These are phyloP conservation scores for Monilinia polystroma DNA, from an alignment of 2,329 filamentous ascomycete species.

Conservation along the genomic window DNA sequence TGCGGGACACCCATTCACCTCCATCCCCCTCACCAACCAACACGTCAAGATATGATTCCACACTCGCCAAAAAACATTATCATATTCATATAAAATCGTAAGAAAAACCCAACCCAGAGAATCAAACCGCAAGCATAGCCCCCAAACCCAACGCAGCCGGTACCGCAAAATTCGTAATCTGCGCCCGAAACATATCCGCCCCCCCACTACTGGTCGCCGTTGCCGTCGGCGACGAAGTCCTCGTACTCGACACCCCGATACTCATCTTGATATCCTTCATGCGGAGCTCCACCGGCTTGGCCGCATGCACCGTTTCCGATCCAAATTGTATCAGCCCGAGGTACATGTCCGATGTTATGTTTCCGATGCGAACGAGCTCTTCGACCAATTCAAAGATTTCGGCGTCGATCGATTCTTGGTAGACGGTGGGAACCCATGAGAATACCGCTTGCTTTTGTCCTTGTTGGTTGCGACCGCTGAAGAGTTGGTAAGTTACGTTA, in stretches of 20 bases:
- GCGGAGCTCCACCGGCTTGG: neutral
- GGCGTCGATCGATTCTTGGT: conserved; percentile 14
- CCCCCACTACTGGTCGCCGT: conserved; percentile 11
- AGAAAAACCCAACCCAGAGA: neutral
- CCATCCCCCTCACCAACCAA: neutral
- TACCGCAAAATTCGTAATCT: conserved; percentile 24
- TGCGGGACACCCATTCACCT: neutral
- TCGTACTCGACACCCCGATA: conserved; percentile 4
- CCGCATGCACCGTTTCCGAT: conserved; percentile 12
- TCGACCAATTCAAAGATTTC: conserved; percentile 4
- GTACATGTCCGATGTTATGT: conserved; percentile 16
- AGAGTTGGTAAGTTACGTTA: conserved; percentile 7
- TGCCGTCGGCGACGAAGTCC: neutral
- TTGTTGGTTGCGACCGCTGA: conserved; percentile 13
- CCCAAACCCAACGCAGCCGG: conserved; percentile 18
- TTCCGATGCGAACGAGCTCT: conserved; percentile 3
- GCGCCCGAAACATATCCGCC: neutral
- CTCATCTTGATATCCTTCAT: conserved; percentile 17
- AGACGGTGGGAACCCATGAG: conserved; percentile 6
- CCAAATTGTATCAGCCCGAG: conserved; percentile 18
- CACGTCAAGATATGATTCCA: neutral
- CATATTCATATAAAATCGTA: neutral
- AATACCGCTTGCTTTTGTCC: conserved; percentile 17
- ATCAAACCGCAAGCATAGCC: conserved; percentile 10
- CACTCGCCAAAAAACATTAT: conserved; percentile 5